These are phyloP conservation scores for Trichophaea hybrida DNA, from an alignment of 2,329 filamentous ascomycete species.

Conservation along the genomic window DNA sequence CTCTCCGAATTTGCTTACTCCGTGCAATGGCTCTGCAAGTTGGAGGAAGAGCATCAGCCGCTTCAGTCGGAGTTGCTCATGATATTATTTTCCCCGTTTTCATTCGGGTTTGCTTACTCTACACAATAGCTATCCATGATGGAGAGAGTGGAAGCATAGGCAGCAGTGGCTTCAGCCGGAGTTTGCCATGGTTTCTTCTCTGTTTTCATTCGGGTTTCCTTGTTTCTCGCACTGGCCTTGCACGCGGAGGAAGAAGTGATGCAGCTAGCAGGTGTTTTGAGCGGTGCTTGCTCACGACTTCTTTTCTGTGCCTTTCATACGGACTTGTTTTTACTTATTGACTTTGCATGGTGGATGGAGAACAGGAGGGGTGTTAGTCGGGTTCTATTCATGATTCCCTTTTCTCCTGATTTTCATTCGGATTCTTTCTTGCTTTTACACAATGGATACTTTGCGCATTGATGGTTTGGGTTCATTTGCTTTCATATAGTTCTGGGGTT, in stretches of 20 bases:
- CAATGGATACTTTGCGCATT: no score
- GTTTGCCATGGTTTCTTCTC: background rate
- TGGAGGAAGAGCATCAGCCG: constrained; percentile 58
- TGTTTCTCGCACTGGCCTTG: background rate
- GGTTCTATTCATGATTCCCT: background rate
- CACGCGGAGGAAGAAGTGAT: constrained; percentile 56
- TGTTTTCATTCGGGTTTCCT: background rate
- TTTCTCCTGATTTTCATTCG: no score
- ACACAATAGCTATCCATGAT: constrained; percentile 43
- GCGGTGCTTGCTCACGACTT: background rate
- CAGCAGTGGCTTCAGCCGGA: constrained; percentile 39
- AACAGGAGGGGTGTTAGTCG: constrained; percentile 41
- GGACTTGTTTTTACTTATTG: background rate
- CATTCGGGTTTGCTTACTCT: background rate
- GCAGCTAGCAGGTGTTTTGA: constrained; percentile 40
- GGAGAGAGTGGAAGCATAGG: constrained; percentile 43
- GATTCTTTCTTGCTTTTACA: no score
- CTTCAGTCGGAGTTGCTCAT: constrained; percentile 7
- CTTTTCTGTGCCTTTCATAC: no score
- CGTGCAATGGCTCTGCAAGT: constrained; percentile 40
- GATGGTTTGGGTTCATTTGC: no score
- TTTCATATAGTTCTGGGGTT: no score
- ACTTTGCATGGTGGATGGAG: constrained; percentile 57
- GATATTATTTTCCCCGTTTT: background rate
- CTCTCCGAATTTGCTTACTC: background rate